phyloP scores from a whole-genome alignment of 106 monocot genomes.

The Allium sativum region DNA sequence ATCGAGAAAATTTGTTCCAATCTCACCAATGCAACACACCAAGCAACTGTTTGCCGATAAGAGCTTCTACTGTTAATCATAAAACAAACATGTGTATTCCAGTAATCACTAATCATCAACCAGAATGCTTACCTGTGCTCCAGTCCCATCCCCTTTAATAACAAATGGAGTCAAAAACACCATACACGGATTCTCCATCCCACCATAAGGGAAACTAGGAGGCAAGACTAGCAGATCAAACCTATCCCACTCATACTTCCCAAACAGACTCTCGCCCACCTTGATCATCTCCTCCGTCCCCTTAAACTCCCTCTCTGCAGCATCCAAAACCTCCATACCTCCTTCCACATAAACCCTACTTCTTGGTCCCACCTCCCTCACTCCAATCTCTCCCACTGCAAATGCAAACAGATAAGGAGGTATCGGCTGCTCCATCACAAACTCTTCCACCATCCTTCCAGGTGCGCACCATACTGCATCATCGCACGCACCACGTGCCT shows the following conservation, averaged over 20 bases:
- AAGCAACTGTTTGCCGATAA: too few relatives aligned
- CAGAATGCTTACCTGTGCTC: conserved; percentile 21
- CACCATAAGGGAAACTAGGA: conserved; percentile 86
- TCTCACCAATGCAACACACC: too few relatives aligned
- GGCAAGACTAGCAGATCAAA: conserved; percentile 88
- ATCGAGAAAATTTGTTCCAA: too few relatives aligned
- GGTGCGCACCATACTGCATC: conserved; percentile 52
- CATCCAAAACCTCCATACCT: conserved; percentile 37
- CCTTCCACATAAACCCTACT: conserved; percentile 74
- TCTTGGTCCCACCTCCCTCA: conserved; percentile 69
- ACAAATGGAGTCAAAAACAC: conserved; percentile 91
- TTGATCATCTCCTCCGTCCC: conserved; percentile 85
- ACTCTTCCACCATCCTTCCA: conserved; percentile 69
- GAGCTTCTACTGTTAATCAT: too few relatives aligned
- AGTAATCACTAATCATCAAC: too few relatives aligned
- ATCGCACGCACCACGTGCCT: conserved; percentile 15
- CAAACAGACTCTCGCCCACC: conserved; percentile 73
- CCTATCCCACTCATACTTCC: conserved; percentile 88
- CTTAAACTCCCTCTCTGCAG: conserved; percentile 70
- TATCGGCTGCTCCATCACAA: conserved; percentile 72
- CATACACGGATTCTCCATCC: conserved; percentile 97
- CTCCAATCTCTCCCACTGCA: conserved; percentile 64
- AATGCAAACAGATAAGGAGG: conserved; percentile 91
- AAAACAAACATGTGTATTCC: too few relatives aligned
- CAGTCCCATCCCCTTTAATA: conserved; percentile 73